Evolutionary conservation across 768 basidiomycete genomes (phyloP).

Genomic region (Collybia sordida): DNA sequence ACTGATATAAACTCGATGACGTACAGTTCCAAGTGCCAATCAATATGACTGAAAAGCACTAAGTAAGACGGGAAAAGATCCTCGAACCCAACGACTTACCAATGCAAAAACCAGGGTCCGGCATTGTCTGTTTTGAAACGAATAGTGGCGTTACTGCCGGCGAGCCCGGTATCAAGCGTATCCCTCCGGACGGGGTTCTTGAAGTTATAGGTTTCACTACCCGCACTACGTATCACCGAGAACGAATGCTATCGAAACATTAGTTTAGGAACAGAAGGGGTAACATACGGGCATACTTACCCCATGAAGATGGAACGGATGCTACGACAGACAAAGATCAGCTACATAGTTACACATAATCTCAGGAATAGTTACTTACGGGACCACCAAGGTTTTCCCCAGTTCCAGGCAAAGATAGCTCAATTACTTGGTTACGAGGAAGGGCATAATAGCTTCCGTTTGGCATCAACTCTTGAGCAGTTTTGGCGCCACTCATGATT

Average conservation of each 20-base stretch:
- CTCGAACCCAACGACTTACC: neutral
- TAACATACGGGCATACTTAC: slow-evolving; percentile 11
- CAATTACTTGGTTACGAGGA: slow-evolving; percentile 43
- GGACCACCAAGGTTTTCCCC: neutral
- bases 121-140: slow-evolving; percentile 65
- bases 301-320: slow-evolving; percentile 28
- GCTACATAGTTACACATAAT: neutral
- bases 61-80: neutral
- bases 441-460: slow-evolving; percentile 40
- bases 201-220: slow-evolving; percentile 24
- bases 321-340: slow-evolving; percentile 9
- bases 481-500: slow-evolving; percentile 41
- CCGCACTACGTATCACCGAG: slow-evolving; percentile 33
- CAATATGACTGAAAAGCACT: slow-evolving; percentile 1
- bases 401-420: slow-evolving; percentile 34
- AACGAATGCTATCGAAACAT: slow-evolving; percentile 31
- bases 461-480: slow-evolving; percentile 35
- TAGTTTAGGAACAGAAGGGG: neutral
- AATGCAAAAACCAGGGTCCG: slow-evolving; percentile 43
- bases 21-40: slow-evolving; percentile 1
- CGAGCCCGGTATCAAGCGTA: slow-evolving; percentile 31
- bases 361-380: slow-evolving; percentile 14
- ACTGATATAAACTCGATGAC: neutral
- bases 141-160: slow-evolving; percentile 41
- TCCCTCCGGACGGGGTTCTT: slow-evolving; percentile 26